Evolutionary conservation across 106 monocot species (phyloP), one percentile per base, ranked within the genome.

Genomic region (Dendrobium nobile): DNA sequence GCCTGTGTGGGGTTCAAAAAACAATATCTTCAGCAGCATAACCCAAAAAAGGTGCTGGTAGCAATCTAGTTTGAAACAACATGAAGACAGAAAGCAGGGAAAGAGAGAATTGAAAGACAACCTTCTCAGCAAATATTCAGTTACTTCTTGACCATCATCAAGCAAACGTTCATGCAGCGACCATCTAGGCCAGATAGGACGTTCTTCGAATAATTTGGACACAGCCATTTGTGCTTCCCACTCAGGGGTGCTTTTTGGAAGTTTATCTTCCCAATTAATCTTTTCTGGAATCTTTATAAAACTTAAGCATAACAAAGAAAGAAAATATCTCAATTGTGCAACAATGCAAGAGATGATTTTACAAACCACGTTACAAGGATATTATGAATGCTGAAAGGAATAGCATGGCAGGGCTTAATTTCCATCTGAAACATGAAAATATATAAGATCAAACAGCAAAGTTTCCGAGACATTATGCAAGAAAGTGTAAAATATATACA

Each of bases 131-230:
- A 79, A 85, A 77, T 90, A 77, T 42, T 83, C 80, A 77, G 87
- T 88, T 79, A 93, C 82, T 65, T 81, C 70, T n/a, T 81, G 65
- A 26, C 95, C 95, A 90, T 90, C 84, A 73, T 95, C 91, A 83
- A 79, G 58, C 72, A 95, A 84, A 13, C 87, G 82, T 59, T 99
- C 91, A 81, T 84, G 37, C 48, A 99, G 76, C 44, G 98, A 95
- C 84, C 88, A 84, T 80, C 87, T 95, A 7, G 93, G 92, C 95
- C 98, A 99, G 80, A 99, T 85, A 77, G 95, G 95, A 15, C 85
- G 84, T 79, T 91, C 93, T 51, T 95, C 91, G 80, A 99, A 99
- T 54, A 99, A 80, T 83, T 89, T 90, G 59, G 87, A 86, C 19
- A 99, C 85, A 86, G 87, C 87, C 81, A 86, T 78, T 81, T 99